These are phyloP conservation scores for Macrophomina pseudophaseolina DNA, from an alignment of 2,329 filamentous ascomycete genomes.

Conservation along the genomic window DNA sequence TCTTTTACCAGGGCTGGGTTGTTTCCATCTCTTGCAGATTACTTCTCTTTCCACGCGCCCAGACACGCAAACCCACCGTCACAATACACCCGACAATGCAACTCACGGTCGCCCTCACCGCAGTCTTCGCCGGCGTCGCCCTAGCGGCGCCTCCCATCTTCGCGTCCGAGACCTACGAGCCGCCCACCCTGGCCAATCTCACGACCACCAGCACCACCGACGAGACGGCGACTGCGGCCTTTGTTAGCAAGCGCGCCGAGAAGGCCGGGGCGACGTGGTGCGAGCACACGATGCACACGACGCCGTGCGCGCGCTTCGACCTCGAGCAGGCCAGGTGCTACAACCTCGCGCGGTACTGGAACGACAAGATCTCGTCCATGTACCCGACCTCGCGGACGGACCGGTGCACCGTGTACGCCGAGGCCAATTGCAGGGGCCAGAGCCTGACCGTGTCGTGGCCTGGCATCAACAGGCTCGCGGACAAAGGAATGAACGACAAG, in stretches of 20 bases:
- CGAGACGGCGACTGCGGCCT: not conserved
- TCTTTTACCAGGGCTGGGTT: not conserved
- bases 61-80: not conserved
- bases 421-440: not conserved
- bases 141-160: not conserved
- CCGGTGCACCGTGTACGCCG: not conserved
- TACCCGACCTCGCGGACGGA: not conserved
- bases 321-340: not conserved
- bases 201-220: not conserved
- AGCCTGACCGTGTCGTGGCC: not conserved
- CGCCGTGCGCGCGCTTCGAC: not conserved
- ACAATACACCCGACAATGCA: not conserved
- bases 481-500: conserved; percentile 2
- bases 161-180: not conserved
- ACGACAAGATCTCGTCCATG: not conserved
- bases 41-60: not conserved
- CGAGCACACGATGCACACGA: not conserved
- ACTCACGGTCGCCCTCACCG: not conserved
- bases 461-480: not conserved
- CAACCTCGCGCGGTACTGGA: conserved; percentile 1
- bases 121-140: not conserved
- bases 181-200: not conserved
- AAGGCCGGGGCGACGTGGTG: not conserved
- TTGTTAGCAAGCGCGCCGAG: not conserved
- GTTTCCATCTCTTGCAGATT: not conserved